phyloP scores from a whole-genome alignment of 805 yeast genomes.

The Ogataea wickerhamii region DNA sequence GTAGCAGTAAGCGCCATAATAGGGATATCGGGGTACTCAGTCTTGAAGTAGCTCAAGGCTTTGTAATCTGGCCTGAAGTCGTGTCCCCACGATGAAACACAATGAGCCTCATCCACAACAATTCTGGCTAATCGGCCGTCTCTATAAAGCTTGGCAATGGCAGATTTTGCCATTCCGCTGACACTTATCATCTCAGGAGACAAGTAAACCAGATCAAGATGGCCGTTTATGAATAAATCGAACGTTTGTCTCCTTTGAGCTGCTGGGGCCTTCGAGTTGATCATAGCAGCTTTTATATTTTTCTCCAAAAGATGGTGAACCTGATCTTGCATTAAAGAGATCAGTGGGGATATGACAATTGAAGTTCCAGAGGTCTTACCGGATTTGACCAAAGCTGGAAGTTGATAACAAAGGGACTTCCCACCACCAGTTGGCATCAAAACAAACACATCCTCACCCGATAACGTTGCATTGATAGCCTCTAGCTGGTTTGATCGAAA shows the following conservation, averaged over 20 bases:
- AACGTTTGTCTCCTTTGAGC: constrained; percentile 63
- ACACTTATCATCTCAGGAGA: constrained; percentile 94
- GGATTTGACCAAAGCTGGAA: constrained; percentile 79
- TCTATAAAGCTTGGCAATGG: constrained; percentile 54
- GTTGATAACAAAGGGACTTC: constrained; percentile 89
- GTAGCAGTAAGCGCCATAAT: constrained; percentile 97
- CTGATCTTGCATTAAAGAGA: constrained; percentile 97
- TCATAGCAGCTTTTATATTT: constrained; percentile 80
- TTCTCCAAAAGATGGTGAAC: constrained; percentile 71
- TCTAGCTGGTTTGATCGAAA: constrained; percentile 85
- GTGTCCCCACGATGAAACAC: constrained; percentile 98
- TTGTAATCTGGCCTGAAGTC: constrained; percentile 97
- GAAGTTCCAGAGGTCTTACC: constrained; percentile 84
- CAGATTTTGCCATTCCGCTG: constrained; percentile 62
- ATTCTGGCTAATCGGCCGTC: constrained; percentile 68
- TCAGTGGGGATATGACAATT: constrained; percentile 88
- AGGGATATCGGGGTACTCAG: constrained; percentile 74
- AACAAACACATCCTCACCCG: constrained; percentile 87
- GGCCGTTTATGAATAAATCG: constrained; percentile 59
- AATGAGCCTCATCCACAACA: constrained; percentile 96
- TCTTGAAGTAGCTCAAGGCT: constrained; percentile 68
- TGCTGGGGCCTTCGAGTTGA: constrained; percentile 69
- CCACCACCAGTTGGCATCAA: constrained; percentile 99
- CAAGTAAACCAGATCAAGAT: constrained; percentile 72
- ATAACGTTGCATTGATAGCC: constrained; percentile 72